These are phyloP conservation scores for Tubosaeta sp. DNA, from an alignment of 768 basidiomycete species.

Conservation along the genomic window DNA sequence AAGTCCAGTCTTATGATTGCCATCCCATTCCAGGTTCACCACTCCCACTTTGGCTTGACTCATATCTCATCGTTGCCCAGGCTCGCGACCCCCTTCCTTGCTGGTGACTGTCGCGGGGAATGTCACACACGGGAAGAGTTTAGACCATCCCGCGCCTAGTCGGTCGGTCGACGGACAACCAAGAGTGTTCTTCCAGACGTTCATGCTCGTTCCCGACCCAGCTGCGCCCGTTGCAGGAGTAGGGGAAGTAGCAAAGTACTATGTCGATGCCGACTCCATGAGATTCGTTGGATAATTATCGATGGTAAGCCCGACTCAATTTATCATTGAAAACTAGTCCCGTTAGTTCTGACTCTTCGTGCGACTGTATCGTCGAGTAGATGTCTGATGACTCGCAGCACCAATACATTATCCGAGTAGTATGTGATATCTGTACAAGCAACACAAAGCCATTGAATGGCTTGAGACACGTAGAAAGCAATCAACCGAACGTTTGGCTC, in stretches of 20 bases:
- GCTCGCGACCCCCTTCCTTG: conserved; percentile 73
- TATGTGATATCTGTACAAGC: conserved; percentile 12
- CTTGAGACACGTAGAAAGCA: background rate
- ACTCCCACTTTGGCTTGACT: conserved; percentile 4
- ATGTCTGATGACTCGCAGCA: background rate
- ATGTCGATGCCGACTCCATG: conserved; percentile 72
- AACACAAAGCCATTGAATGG: conserved; percentile 1
- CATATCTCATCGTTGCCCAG: conserved; percentile 35
- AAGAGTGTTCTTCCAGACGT: conserved; percentile 83
- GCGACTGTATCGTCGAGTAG: background rate
- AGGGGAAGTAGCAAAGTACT: conserved; percentile 79
- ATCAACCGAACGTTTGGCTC: conserved; percentile 89
- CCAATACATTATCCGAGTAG: conserved; percentile 3
- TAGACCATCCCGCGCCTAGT: conserved; percentile 51
- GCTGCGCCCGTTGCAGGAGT: conserved; percentile 57
- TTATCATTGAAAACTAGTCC: background rate
- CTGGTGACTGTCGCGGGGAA: conserved; percentile 77
- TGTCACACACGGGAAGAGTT: conserved; percentile 65
- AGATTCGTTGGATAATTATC: conserved; percentile 69
- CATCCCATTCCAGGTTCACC: conserved; percentile 78
- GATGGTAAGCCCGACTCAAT: background rate
- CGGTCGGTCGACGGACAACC: conserved; percentile 71
- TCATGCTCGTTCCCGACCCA: conserved; percentile 77
- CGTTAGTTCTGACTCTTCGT: background rate
- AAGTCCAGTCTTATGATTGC: conserved; percentile 85